Base-by-base conservation (phyloP, 2,329 filamentous ascomycete species). In the Fusarium nisikadoi region DNA sequence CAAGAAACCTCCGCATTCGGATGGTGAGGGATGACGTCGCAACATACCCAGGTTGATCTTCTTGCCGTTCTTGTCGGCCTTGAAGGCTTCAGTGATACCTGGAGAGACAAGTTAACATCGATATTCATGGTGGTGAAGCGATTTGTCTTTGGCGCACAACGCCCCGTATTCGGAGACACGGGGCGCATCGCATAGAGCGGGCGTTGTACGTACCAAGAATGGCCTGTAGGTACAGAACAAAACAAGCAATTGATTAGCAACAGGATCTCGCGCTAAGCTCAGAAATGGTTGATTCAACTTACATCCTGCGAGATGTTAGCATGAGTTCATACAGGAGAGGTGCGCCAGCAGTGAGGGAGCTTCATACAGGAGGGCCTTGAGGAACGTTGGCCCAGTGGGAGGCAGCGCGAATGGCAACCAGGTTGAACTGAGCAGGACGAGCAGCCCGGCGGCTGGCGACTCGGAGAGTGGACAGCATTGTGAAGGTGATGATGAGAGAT, bases 81-180 rank as follows among this genome's bases (percentile, higher is more conserved):
- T 99, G 93, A 96, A 99, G 70, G 96, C 96, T 87, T 99, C 96
- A 72, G 96, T 98, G 85, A 99, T 94, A 83, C 93, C 92, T 92
- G 75, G 19, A 58, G 27, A 60, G 31, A 38, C 14, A 29, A 65
- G 71, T 79, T 78, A 80, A 77, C 45, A 39, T 33, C 62, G 54
- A 65, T 67, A 46, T 57, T 47, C 50, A 38, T 47, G 45, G 20
- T 56, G 25, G 35, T 70, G 62, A 61, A 35, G 47, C 55, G 62
- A 67, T 73, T 71, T 62, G 61, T 38, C 16, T 62, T 56, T 57
- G 52, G 58, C 63, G 65, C 50, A 49, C 29, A n/a, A 43, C 20
- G 50, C 60, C 63, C 42, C 35, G 47, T 52, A 20, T 36, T 61
- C 42, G 68, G 65, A 50, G 54, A 29, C 62, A 64, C 53, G 63